Conservation (phyloP, 805 yeast genomes). For the Zygoascus bituminiphila region DNA sequence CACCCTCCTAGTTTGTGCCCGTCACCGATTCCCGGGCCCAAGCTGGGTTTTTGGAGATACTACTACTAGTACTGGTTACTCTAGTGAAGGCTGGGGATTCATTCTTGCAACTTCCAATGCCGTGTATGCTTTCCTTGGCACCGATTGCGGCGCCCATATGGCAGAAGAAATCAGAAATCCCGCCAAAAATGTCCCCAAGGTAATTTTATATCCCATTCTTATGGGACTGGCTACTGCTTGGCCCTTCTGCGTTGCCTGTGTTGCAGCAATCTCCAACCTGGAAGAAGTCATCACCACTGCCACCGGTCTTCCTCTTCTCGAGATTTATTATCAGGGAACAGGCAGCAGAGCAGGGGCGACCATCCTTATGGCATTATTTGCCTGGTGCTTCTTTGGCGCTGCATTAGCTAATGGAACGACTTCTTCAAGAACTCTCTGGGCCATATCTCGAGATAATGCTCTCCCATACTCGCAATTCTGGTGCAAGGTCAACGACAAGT, state of each 20-base stretch:
- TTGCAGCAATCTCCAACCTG: constrained; percentile 49
- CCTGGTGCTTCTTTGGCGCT: constrained; percentile 49
- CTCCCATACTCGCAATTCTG: constrained; percentile 47
- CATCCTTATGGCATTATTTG: constrained; percentile 41
- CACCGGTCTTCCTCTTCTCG: constrained; percentile 58
- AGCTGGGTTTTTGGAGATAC: constrained; percentile 36
- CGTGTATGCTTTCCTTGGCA: constrained; percentile 60
- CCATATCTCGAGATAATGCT: constrained; percentile 59
- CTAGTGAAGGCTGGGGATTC: constrained; percentile 49
- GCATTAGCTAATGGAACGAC: constrained; percentile 43
- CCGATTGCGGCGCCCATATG: constrained; percentile 54
- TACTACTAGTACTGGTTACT: constrained; percentile 54
- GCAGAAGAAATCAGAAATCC: constrained; percentile 59
- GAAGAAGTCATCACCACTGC: constrained; percentile 39
- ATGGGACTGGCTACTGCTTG: constrained; percentile 53
- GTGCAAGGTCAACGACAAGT: constrained; percentile 38
- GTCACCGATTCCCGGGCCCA: constrained; percentile 28
- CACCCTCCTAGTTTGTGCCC: constrained; percentile 43
- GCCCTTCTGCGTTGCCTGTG: constrained; percentile 29
- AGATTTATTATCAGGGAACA: constrained; percentile 53
- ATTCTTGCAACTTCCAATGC: constrained; percentile 66
- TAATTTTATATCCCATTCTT: constrained; percentile 54
- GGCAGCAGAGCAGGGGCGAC: constrained; percentile 44
- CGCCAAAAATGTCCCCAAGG: constrained; percentile 49
- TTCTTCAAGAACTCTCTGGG: constrained; percentile 67